These are phyloP conservation scores for Beverwykella pulmonaria DNA, from an alignment of 495 filamentous ascomycete genomes.

Conservation along the genomic window DNA sequence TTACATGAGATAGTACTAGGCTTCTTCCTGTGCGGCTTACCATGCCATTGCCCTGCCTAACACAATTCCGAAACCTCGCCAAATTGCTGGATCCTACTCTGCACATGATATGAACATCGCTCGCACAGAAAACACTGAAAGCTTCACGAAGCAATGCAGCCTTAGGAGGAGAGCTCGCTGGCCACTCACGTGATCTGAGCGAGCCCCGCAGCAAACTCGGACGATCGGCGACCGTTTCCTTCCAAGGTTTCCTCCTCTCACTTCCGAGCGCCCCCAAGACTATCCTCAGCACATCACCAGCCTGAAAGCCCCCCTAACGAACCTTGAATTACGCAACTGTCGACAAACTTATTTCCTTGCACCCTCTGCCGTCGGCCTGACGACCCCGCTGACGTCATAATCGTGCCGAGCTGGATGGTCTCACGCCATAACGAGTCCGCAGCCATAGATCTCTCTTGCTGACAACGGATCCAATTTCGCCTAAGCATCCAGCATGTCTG, in stretches of 20 bases:
- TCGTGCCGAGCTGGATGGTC: not conserved
- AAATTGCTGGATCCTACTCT: no score
- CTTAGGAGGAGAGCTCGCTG: no score
- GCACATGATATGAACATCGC: no score
- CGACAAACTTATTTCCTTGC: not conserved
- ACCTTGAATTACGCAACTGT: not conserved
- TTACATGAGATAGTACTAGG: no score
- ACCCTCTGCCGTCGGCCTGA: not conserved
- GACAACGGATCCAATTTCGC: not conserved
- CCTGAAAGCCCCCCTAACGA: not conserved
- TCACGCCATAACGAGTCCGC: not conserved
- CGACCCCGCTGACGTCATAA: conserved; percentile 7
- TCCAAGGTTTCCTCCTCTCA: no score
- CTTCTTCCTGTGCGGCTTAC: no score
- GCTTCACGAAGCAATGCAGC: no score
- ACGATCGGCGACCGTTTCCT: no score
- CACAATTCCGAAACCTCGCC: no score
- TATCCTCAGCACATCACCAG: not conserved
- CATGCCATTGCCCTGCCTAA: no score
- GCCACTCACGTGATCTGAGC: not conserved
- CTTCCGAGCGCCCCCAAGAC: not conserved
- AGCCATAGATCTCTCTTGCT: not conserved
- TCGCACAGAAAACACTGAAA: no score
- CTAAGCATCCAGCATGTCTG: conserved; percentile 3
- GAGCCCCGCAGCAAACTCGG: no score